These are phyloP conservation scores for Gossypium rotundifolium DNA, from an alignment of 345 rosid genomes.

Conservation along the genomic window DNA sequence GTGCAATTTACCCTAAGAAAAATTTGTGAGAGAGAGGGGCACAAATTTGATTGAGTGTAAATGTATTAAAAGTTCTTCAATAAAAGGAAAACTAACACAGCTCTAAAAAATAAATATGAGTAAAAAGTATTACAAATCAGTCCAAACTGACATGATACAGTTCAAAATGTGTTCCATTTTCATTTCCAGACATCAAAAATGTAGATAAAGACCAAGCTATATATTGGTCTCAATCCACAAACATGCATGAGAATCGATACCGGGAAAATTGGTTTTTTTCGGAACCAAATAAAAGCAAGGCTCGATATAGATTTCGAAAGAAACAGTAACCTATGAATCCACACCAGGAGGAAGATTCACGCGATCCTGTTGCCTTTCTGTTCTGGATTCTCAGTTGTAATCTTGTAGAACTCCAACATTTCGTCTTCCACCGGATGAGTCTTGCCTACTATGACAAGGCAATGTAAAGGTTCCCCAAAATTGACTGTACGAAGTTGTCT, in stretches of 20 bases:
- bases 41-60: too few species aligned
- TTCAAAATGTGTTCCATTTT: neutral
- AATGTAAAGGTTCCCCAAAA: slow-evolving; percentile 80
- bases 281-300: neutral
- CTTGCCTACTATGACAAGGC: slow-evolving; percentile 70
- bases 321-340: neutral
- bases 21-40: too few species aligned
- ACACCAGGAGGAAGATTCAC: neutral
- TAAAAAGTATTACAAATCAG: neutral
- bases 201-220: neutral
- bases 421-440: slow-evolving; percentile 89
- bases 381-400: slow-evolving; percentile 8
- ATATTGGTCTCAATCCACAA: neutral
- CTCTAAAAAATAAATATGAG: neutral
- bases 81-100: too few species aligned
- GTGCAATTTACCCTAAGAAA: too few species aligned
- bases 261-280: neutral
- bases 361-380: neutral
- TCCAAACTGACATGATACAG: neutral
- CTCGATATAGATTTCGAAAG: neutral
- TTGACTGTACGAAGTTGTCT: slow-evolving; percentile 52
- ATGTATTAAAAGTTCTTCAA: too few species aligned
- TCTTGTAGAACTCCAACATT: slow-evolving; percentile 70
- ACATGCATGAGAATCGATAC: neutral
- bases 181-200: neutral